phyloP scores from a whole-genome alignment of 2,329 filamentous ascomycete species.

The Colletotrichum eremochloae region DNA sequence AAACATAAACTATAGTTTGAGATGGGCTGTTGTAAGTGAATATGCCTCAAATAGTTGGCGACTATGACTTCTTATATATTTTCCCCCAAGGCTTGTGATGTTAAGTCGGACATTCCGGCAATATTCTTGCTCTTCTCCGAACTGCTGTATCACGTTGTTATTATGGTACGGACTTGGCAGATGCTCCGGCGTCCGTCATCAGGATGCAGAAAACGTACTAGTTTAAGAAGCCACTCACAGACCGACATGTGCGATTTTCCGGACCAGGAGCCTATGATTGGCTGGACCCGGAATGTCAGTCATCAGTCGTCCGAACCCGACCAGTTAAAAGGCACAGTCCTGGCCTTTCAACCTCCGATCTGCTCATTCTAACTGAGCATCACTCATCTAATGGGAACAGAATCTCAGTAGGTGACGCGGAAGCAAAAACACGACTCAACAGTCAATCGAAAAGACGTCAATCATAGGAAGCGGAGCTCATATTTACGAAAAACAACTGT shows the following conservation, averaged over 20 bases:
- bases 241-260: not conserved
- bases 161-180: not conserved
- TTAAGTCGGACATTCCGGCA: no score
- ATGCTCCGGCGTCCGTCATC: not conserved
- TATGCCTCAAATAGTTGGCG: not conserved
- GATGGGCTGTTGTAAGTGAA: not conserved
- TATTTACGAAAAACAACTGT: not conserved
- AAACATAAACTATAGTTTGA: not conserved
- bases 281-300: not conserved
- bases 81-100: accelerated
- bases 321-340: not conserved
- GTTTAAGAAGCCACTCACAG: not conserved
- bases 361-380: not conserved
- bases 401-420: not conserved
- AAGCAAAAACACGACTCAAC: not conserved
- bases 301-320: not conserved
- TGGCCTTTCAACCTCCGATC: not conserved
- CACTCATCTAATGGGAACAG: not conserved
- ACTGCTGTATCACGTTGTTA: not conserved
- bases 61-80: not conserved
- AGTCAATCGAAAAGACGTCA: not conserved
- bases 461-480: accelerated
- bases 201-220: not conserved
- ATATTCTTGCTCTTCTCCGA: not conserved
- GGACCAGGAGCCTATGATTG: not conserved